These are phyloP conservation scores for Persicaria maculosa DNA, from an alignment of 148 eudicot species.

Conservation along the genomic window DNA sequence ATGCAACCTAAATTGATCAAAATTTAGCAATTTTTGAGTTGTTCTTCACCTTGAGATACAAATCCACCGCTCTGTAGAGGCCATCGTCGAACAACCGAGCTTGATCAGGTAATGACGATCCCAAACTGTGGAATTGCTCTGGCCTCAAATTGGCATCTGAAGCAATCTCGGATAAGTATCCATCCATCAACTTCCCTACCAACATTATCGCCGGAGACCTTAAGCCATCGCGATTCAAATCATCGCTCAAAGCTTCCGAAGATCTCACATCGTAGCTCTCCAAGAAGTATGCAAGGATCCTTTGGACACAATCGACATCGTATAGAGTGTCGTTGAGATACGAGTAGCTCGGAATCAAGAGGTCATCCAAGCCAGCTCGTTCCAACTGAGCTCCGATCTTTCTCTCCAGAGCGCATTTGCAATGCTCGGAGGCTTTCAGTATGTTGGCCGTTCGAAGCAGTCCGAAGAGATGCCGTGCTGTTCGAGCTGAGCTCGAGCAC, in stretches of 20 bases:
- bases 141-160: slow-evolving; percentile 75
- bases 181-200: slow-evolving; percentile 85
- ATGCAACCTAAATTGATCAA: not conserved
- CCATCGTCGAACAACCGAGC: slow-evolving; percentile 86
- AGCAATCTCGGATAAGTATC: slow-evolving; percentile 86
- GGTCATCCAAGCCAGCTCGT: slow-evolving; percentile 74
- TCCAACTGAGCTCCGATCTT: slow-evolving; percentile 79
- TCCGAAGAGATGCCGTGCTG: slow-evolving; percentile 53
- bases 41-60: slow-evolving; percentile 66
- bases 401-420: slow-evolving; percentile 49
- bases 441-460: slow-evolving; percentile 70
- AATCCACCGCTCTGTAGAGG: slow-evolving; percentile 84
- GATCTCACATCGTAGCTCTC: slow-evolving; percentile 29
- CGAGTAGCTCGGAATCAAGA: slow-evolving; percentile 90
- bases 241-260: slow-evolving; percentile 21
- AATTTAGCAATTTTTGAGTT: not conserved
- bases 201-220: slow-evolving; percentile 49
- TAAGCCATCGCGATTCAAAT: slow-evolving; percentile 12
- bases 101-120: slow-evolving; percentile 58
- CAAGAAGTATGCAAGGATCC: slow-evolving; percentile 59
- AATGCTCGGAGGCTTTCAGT: slow-evolving; percentile 42
- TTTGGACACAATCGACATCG: slow-evolving; percentile 82
- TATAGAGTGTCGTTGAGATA: slow-evolving; percentile 87
- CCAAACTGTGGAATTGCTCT: slow-evolving; percentile 52
- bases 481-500: slow-evolving; percentile 31